Base-by-base conservation (phyloP, 179 eudicot genomes). In the Nepenthes alata region DNA sequence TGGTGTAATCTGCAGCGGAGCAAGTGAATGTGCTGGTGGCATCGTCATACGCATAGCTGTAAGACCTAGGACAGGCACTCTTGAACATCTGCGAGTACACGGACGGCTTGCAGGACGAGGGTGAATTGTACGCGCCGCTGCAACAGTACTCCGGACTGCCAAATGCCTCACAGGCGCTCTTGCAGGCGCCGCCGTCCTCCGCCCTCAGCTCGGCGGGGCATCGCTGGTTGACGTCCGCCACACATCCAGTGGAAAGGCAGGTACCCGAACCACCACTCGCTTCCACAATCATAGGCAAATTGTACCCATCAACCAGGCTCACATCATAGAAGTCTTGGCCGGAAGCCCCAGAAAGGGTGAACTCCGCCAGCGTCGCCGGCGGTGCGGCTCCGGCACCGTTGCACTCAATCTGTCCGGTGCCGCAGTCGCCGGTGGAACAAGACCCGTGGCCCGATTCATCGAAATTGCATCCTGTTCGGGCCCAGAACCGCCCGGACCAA, bases 41-140 rank as follows among this genome's bases (percentile, higher is more conserved):
- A 47, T 91, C 97, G 78, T 91, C 97, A 45, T 85, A 89, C 9
- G 97, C 97, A 58, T 91, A 91, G 66, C 97, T 91, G 35, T 91
- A 91, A 14, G 97, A 83, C 60, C 84, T 79, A 0, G 97, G 97
- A 60, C 97, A 91, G 54, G 85, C 85, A 45, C 71, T 66, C 72
- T 91, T 91, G 37, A 91, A 91, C 86, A 84, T 57, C 75, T 82
- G 72, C 25, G 91, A 83, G 61, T 91, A 91, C 54, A 67, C 64
- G n/a, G 89, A 69, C 5, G 97, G 95, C 80, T 79, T 81, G 64
- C 97, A 91, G 16, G 78, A 38, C 34, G 75, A 82, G 0, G 97
- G 97, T n/a, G 89, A 57, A 25, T 72, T 75, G 39, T 63, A 89
- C 38, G 85, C 91, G 66, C 89, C 97, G 25, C 83, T 88, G 35